Conservation (phyloP, 495 filamentous ascomycete species). For the Pyrenopolyporus hunteri region DNA sequence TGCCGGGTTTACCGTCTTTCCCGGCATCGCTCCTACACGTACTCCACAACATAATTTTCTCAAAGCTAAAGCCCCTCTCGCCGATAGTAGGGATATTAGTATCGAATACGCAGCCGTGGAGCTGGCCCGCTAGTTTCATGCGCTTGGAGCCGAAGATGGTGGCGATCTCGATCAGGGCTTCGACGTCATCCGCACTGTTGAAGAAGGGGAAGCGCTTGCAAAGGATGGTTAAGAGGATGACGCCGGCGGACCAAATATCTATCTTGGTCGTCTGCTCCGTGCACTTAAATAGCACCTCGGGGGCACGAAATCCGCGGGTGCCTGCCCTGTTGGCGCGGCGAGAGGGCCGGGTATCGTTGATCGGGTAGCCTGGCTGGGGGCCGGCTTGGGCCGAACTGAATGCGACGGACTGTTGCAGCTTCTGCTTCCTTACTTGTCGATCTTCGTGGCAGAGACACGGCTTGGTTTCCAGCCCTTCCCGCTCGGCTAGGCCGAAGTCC, state of each 20-base stretch:
- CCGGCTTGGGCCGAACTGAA: constrained; percentile 51
- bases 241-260: constrained; percentile 95
- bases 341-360: constrained; percentile 85
- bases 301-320: constrained; percentile 94
- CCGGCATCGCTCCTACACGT: constrained; percentile 56
- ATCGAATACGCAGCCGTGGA: constrained; percentile 88
- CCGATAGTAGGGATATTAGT: constrained; percentile 90
- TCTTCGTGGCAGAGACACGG: constrained; percentile 72
- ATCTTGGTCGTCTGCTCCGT: constrained; percentile 95
- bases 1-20: constrained; percentile 48
- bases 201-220: constrained; percentile 95
- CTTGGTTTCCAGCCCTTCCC: constrained; percentile 74
- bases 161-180: constrained; percentile 95
- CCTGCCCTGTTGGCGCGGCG: constrained; percentile 92
- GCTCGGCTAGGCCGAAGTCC: constrained; percentile 94
- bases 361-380: constrained; percentile 73
- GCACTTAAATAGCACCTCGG: constrained; percentile 96
- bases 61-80: constrained; percentile 77
- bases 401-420: constrained; percentile 47
- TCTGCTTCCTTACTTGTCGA: constrained; percentile 46
- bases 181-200: constrained; percentile 94
- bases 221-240: constrained; percentile 90
- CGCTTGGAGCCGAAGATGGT: constrained; percentile 86
- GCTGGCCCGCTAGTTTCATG: constrained; percentile 80
- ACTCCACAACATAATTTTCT: constrained; percentile 95